phyloP scores from a whole-genome alignment of 495 filamentous ascomycete species.

The Sabuloglossum arenarium region DNA sequence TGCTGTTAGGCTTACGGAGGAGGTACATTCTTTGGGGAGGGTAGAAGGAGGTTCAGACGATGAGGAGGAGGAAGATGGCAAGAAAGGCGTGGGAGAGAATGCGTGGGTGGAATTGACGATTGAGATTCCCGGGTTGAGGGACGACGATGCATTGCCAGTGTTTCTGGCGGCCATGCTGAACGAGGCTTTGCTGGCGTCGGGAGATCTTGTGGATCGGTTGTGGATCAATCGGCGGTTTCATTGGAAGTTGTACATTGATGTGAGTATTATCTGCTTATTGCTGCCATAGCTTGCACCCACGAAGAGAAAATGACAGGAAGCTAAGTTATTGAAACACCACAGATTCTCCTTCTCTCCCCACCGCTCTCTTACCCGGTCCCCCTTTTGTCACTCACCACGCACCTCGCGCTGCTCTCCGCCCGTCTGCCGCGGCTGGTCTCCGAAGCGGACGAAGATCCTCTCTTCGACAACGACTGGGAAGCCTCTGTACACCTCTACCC shows the following conservation, averaged over 20 bases:
- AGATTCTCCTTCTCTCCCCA: constrained; percentile 87
- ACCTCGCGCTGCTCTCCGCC: constrained; percentile 83
- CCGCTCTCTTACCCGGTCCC: constrained; percentile 83
- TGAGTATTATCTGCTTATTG: constrained; percentile 25
- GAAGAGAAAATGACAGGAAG: neutral
- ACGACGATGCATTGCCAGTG: constrained; percentile 77
- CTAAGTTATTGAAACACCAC: neutral
- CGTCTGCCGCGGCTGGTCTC: constrained; percentile 68
- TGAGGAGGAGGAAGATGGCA: constrained; percentile 13
- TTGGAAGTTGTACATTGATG: constrained; percentile 92
- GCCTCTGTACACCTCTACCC: constrained; percentile 60
- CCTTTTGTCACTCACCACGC: constrained; percentile 76
- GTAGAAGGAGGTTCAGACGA: too few species aligned
- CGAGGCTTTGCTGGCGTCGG: constrained; percentile 57
- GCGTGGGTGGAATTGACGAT: constrained; percentile 69
- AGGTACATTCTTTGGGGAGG: too few species aligned
- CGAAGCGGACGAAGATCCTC: constrained; percentile 77
- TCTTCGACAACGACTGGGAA: constrained; percentile 97
- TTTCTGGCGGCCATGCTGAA: constrained; percentile 71
- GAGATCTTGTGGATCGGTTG: constrained; percentile 31
- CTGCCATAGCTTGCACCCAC: too few species aligned
- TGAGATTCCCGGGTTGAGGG: constrained; percentile 68
- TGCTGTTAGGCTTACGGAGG: constrained; percentile 10
- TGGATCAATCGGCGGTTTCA: constrained; percentile 78
- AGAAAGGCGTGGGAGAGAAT: constrained; percentile 18